Evolutionary conservation across 2,329 filamentous ascomycete species (phyloP).

Genomic region (Tolypocladium ovalisporum): DNA sequence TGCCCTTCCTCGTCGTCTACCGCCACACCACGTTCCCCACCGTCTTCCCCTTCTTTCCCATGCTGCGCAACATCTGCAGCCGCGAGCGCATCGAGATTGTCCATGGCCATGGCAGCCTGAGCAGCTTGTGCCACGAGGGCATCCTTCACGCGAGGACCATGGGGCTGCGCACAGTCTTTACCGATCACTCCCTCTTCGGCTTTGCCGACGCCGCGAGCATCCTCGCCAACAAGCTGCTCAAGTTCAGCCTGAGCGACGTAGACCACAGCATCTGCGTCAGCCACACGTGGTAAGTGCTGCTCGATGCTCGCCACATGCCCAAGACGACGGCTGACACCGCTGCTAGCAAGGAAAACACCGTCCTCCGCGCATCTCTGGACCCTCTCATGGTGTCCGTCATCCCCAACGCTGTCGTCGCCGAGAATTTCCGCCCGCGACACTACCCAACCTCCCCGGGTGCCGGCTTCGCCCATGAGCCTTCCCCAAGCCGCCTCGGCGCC

Average conservation of each 20-base stretch:
- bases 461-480: constrained; percentile 31
- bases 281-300: constrained; percentile 69
- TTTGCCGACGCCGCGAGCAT: constrained; percentile 96
- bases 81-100: constrained; percentile 94
- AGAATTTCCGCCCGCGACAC: constrained; percentile 72
- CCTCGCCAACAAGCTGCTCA: constrained; percentile 90
- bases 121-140: constrained; percentile 86
- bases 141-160: constrained; percentile 93
- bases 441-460: constrained; percentile 22
- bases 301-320: no score
- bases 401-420: constrained; percentile 91
- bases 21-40: constrained; percentile 89
- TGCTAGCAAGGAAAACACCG: constrained; percentile 88
- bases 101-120: constrained; percentile 91
- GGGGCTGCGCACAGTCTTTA: constrained; percentile 92
- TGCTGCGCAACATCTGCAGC: constrained; percentile 94
- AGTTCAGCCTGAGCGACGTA: constrained; percentile 91
- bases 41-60: constrained; percentile 95
- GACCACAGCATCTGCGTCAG: constrained; percentile 98
- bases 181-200: constrained; percentile 93
- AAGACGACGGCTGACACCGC: not conserved
- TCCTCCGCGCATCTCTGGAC: constrained; percentile 85
- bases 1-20: constrained; percentile 93
- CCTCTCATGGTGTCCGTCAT: constrained; percentile 97
- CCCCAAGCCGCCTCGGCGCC: constrained; percentile 62